Base-by-base conservation (phyloP, 805 yeast genomes). In the Wickerhamiella spandovensis region DNA sequence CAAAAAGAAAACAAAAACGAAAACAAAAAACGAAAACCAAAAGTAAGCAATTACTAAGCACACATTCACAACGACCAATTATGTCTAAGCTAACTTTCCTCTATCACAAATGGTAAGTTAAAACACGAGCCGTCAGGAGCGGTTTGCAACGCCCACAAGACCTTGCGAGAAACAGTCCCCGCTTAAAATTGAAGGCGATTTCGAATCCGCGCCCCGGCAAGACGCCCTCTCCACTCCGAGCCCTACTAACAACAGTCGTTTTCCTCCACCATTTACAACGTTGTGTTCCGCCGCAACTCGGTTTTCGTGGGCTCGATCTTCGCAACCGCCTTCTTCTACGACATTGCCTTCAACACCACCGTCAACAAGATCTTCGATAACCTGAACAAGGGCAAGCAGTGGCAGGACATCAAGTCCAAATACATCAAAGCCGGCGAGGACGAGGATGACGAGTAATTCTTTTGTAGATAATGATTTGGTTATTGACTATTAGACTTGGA, bases 211-310 rank as follows among this genome's bases (percentile, higher is more conserved):
- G n/a, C n/a, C n/a, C n/a, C n/a, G n/a, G n/a, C n/a, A n/a, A n/a
- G n/a, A n/a, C n/a, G n/a, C n/a, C n/a, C n/a, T n/a, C n/a, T n/a
- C n/a, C n/a, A n/a, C n/a, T n/a, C 21, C 10, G 8, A 7, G 21
- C n/a, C n/a, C n/a, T 7, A 22, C 46, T 42, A 48, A 50, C 43
- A n/a, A 9, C 17, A 62, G 69, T 56, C 68, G 43, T 57, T 65
- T 54, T 63, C 69, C 59, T 64, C 82, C 43, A 66, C 77, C 44
- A 62, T 80, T 54, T 79, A 77, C 77, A 81, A 79, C 76, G 68
- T 74, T 37, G 61, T 83, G 51, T 81, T 85, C 77, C 86, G 86
- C 78, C 85, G 96, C 77, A 89, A 90, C 79, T 78, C 97, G 46
- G 74, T 83, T 55, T 86, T 76, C 70, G 95, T 89, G 55, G 85